Evolutionary conservation across 768 basidiomycete genomes (phyloP).

Genomic region (Pisolithus sp.): DNA sequence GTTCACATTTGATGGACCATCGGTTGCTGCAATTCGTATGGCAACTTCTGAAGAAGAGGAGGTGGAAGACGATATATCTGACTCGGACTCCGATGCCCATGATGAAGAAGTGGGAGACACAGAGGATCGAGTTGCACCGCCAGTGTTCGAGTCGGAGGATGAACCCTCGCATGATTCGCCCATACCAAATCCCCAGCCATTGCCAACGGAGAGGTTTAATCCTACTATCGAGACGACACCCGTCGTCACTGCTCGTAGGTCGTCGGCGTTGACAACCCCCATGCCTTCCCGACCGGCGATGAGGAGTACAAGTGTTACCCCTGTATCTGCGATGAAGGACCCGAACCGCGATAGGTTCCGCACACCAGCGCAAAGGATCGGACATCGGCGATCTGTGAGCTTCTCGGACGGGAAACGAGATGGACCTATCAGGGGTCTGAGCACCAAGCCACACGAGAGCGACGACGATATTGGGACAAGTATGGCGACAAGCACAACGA

Average conservation of each 20-base stretch:
- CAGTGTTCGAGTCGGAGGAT: conserved; percentile 32
- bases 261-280: conserved; percentile 12
- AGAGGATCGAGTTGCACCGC: conserved; percentile 6
- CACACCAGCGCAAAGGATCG: conserved; percentile 46
- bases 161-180: conserved; percentile 21
- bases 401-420: conserved; percentile 92
- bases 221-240: conserved; percentile 15
- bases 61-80: conserved; percentile 39
- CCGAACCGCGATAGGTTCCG: conserved; percentile 40
- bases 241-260: conserved; percentile 8
- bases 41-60: conserved; percentile 35
- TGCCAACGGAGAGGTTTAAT: background rate
- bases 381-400: conserved; percentile 81
- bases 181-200: background rate
- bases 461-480: conserved; percentile 29
- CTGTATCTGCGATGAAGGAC: conserved; percentile 53
- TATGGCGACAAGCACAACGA: conserved; percentile 1
- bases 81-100: conserved; percentile 23
- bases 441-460: conserved; percentile 29
- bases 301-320: conserved; percentile 45
- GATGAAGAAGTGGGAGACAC: conserved; percentile 10
- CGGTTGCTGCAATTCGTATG: conserved; percentile 44
- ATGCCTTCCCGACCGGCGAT: conserved; percentile 35
- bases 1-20: conserved; percentile 64
- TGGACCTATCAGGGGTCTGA: conserved; percentile 76